Evolutionary conservation across 1,139 yeast species (phyloP), one percentile per base, ranked within the genome.

Genomic region (Lizanozyma gosingica): DNA sequence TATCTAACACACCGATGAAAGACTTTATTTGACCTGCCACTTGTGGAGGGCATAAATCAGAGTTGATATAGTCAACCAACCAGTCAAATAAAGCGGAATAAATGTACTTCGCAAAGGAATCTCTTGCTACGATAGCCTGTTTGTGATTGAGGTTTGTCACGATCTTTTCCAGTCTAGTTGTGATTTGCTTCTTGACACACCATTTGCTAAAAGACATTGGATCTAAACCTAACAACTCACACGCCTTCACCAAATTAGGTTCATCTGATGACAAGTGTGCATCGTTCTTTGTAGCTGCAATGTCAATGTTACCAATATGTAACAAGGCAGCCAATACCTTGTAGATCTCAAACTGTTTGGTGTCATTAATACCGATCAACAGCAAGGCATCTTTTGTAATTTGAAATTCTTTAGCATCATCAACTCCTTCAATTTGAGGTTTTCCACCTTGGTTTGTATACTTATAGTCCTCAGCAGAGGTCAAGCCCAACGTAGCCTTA

Each of bases 1-100:
- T 92, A 79, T 92, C 99, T 56, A 92, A 73, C 27, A 92, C 98
- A 60, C 99, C 99, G 56, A 92, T 92, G 53, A 92, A 92, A 2
- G 88, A 76, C 43, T 74, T 67, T 42, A 83, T 75, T 38, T 71
- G 60, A 11, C 70, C 67, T 38, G 72, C 71, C 38, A 83, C 78
- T 37, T 78, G 81, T 6, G 86, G 79, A 4, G 87, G 83, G 60
- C 94, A 84, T 53, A 92, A 74, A 55, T 87, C 94, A 33, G 72
- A 58, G 59, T 92, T 92, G 50, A 90, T 86, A 47, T 80, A 80
- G 40, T 73, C 80, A 29, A 92, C 97, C 47, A 92, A 75, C 98
- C 98, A 92, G 58, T 92, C 97, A 56, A 92, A 92, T 48, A 94
- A 67, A 4, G 95, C 85, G 3, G 97, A 80, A 63, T 94, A 92